Evolutionary conservation across 805 yeast genomes (phyloP).

Genomic region (Lipomyces anomalus): DNA sequence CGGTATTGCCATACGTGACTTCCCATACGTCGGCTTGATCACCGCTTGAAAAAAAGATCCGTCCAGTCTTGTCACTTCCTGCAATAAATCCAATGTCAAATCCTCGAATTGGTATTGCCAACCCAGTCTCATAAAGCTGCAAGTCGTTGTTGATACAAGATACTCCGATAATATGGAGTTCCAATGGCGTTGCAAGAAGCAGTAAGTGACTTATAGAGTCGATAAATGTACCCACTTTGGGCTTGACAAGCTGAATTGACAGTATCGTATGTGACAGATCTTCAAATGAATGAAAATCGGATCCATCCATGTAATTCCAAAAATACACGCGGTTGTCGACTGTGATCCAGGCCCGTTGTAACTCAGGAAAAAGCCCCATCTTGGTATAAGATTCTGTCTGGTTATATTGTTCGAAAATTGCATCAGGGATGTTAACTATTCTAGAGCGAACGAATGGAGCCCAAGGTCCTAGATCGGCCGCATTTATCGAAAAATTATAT

Average conservation of each 20-base stretch:
- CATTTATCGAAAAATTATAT: constrained; percentile 26
- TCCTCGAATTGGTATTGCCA: constrained; percentile 72
- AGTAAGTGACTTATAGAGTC: constrained; percentile 67
- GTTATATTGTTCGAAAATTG: constrained; percentile 65
- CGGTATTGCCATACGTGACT: constrained; percentile 71
- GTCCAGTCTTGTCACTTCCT: constrained; percentile 58
- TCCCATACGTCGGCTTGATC: constrained; percentile 82
- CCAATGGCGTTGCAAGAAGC: constrained; percentile 72
- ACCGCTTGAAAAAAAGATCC: constrained; percentile 78
- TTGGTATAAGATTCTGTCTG: constrained; percentile 58
- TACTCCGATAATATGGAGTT: constrained; percentile 70
- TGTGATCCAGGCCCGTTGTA: constrained; percentile 79
- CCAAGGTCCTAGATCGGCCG: constrained; percentile 25
- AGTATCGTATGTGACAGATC: constrained; percentile 73
- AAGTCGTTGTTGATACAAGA: constrained; percentile 48
- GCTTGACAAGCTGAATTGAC: constrained; percentile 70
- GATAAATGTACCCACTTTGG: constrained; percentile 75
- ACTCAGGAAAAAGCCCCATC: constrained; percentile 78
- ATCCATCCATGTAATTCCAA: constrained; percentile 68
- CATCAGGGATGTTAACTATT: constrained; percentile 72
- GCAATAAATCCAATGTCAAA: constrained; percentile 60
- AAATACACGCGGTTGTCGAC: constrained; percentile 74
- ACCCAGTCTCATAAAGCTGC: constrained; percentile 74
- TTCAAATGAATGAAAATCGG: constrained; percentile 74
- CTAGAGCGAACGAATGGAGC: constrained; percentile 71